These are phyloP conservation scores for Vitis hybrid DNA, from an alignment of 177 flowering plant species.

Conservation along the genomic window DNA sequence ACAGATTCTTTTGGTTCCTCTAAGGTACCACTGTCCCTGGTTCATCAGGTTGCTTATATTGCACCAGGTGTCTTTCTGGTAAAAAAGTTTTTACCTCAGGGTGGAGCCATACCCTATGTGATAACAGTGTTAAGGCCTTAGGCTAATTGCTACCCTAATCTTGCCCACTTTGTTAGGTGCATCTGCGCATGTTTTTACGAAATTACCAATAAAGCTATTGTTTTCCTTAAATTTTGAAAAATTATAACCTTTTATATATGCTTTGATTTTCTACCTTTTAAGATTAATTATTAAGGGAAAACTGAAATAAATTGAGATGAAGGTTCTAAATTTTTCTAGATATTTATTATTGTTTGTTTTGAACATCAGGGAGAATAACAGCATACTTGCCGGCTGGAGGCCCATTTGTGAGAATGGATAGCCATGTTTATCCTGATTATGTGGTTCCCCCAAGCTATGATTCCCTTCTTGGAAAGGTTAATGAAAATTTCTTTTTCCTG, in stretches of 20 bases:
- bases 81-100: not conserved
- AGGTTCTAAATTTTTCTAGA: not conserved
- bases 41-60: not conserved
- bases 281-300: not conserved
- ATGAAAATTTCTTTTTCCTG: slow-evolving; percentile 6
- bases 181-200: not conserved
- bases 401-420: slow-evolving; percentile 98
- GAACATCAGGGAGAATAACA: slow-evolving; percentile 79
- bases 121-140: not conserved
- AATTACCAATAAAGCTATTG: not conserved
- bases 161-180: not conserved
- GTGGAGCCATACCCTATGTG: not conserved
- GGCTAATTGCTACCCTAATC: not conserved
- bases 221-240: too few species aligned
- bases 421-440: slow-evolving; percentile 94
- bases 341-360: slow-evolving; percentile 1
- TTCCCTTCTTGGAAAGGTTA: slow-evolving; percentile 93
- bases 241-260: too few species aligned
- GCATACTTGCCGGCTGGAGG: slow-evolving; percentile 95
- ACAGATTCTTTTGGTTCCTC: too few species aligned
- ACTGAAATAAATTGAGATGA: not conserved
- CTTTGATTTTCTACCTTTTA: too few species aligned
- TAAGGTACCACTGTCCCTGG: not conserved
- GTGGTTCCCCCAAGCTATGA: slow-evolving; percentile 99
- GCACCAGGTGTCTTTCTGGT: not conserved